phyloP scores from a whole-genome alignment of 1,139 yeast species.

The Geotrichum restrictum region DNA sequence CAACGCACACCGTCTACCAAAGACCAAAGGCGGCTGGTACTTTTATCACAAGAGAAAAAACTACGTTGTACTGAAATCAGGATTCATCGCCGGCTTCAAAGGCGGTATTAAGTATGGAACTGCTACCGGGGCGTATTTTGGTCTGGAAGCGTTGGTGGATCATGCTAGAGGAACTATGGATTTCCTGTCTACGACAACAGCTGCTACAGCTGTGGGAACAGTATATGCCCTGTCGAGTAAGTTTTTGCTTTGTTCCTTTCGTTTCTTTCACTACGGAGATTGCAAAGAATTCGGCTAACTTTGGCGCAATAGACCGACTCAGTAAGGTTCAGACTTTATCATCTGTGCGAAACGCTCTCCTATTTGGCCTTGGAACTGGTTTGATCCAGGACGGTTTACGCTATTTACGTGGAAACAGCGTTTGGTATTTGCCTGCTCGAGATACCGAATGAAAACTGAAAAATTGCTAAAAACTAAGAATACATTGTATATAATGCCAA shows the following conservation, averaged over 20 bases:
- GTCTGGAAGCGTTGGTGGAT: constrained; percentile 62
- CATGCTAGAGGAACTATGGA: constrained; percentile 53
- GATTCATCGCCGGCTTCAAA: constrained; percentile 46
- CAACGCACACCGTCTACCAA: constrained; percentile 77
- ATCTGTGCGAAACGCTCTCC: constrained; percentile 51
- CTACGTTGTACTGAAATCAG: constrained; percentile 62
- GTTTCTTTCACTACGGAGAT: constrained; percentile 5
- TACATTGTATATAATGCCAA: not conserved
- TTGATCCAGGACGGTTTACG: constrained; percentile 61
- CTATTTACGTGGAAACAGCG: constrained; percentile 53
- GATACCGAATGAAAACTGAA: not conserved
- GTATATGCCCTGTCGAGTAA: constrained; percentile 47
- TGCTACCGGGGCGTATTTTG: constrained; percentile 53
- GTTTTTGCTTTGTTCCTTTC: constrained; percentile 16
- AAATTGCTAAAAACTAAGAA: not conserved
- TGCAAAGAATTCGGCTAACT: no score
- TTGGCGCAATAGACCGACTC: constrained; percentile 31
- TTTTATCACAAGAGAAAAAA: constrained; percentile 82
- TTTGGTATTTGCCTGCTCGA: constrained; percentile 52
- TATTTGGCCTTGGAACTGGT: constrained; percentile 59
- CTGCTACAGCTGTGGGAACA: constrained; percentile 53
- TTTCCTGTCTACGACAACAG: constrained; percentile 55
- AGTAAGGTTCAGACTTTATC: constrained; percentile 45
- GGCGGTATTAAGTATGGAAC: constrained; percentile 47
- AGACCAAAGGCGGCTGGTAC: constrained; percentile 81